Evolutionary conservation across 2,329 filamentous ascomycete genomes (phyloP), one percentile per base, ranked within the genome.

Genomic region (Cladosporium sp.): DNA sequence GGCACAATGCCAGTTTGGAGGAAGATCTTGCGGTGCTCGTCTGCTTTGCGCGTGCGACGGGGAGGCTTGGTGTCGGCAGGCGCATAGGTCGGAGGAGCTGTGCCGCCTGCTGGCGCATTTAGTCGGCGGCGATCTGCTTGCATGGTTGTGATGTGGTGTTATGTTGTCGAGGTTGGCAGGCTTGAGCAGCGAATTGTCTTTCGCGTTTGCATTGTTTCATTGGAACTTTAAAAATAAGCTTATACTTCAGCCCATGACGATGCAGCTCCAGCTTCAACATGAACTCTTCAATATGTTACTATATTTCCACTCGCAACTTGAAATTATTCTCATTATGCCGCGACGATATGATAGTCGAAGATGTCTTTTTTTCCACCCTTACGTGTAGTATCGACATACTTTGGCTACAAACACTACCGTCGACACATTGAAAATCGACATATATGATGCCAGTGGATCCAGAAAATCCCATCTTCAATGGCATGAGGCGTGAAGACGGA

Each of bases 1-100:
- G 95, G 94, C 0, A 95, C 93, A 5, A 98, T 86, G 28, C 93
- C 93, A 10, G 94, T 97, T 78, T 95, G 93, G 53, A 98, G 83
- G 77, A 94, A 97, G 79, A 96, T 92, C 80, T 92, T 93, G 74
- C 94, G 87, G 69, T 95, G 86, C 70, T 89, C 86, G 80, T 91
- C 88, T 59, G 88, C 82, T 65, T 86, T 83, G 76, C 91, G 86
- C 65, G 83, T 81, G 69, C 88, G 83, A 69, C 79, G 79, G 57
- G 81, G 73, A 67, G 80, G 78, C 62, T 80, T 72, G 37, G 78
- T 71, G 55, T 80, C 78, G 14, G 83, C 79, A 69, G 87, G 78
- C 50, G 81, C 85, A 75, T 89, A 97, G 3, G 92, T 80, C 0
- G 93, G 92, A 18, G 92, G 86, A 37, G 85, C 80, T 10, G 93